A percentile compares a stretch with the other conserved stretches of the same genome.
Evolutionary conservation across 495 filamentous ascomycete species (phyloP).

Genomic region (Aspergillus sclerotioniger): DNA sequence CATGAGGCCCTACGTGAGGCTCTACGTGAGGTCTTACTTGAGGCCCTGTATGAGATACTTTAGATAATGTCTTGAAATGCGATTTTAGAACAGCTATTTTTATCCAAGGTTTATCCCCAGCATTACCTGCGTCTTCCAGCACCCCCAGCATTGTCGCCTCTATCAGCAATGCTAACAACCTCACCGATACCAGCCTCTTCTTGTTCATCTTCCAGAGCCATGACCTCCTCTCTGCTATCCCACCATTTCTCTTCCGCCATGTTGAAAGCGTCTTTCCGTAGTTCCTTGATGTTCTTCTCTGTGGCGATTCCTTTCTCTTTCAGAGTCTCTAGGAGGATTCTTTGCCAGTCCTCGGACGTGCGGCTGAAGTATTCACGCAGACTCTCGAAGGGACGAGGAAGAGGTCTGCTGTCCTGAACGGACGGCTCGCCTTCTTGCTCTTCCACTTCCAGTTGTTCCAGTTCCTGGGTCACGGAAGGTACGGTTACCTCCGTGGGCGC

Average conservation of each 20-base stretch:
- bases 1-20: too few relatives aligned
- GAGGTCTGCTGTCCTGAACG: constrained; percentile 45
- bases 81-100: too few relatives aligned
- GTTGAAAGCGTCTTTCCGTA: constrained; percentile 84
- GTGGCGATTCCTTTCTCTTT: constrained; percentile 53
- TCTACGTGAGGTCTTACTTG: too few relatives aligned
- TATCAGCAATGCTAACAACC: constrained; percentile 81
- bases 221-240: constrained; percentile 95
- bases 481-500: constrained; percentile 37
- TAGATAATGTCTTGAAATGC: too few relatives aligned
- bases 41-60: too few relatives aligned
- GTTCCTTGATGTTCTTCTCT: constrained; percentile 77
- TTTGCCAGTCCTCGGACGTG: constrained; percentile 89
- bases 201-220: constrained; percentile 90
- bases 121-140: constrained; percentile 57
- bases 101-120: constrained; percentile 5
- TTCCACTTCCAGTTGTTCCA: constrained; percentile 60
- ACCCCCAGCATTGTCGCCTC: constrained; percentile 54
- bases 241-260: constrained; percentile 96
- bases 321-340: constrained; percentile 67
- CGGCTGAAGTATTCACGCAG: constrained; percentile 88
- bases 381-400: constrained; percentile 82
- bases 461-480: constrained; percentile 51
- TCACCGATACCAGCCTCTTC: constrained; percentile 94
- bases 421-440: constrained; percentile 51